Evolutionary conservation across 352 stramenopile species (phyloP).

Genomic region (Aphanomyces astaci): DNA sequence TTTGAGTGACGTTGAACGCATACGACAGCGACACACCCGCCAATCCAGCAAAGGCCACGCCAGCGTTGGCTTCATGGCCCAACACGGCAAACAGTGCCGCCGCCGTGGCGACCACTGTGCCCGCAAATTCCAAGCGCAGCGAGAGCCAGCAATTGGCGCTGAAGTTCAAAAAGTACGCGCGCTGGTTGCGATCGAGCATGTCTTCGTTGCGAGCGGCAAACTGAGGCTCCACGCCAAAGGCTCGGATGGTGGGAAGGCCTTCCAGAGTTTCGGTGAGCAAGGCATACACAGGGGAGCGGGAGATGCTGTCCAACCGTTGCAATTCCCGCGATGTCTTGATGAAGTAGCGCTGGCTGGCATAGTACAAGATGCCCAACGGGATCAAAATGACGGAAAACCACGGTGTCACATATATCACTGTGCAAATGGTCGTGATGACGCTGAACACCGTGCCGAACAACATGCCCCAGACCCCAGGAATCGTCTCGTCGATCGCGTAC

Average conservation of each 20-base stretch:
- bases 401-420: constrained; percentile 29
- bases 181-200: constrained; percentile 23
- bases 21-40: constrained; percentile 81
- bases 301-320: constrained; percentile 81
- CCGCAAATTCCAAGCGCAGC: constrained; percentile 79
- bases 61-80: constrained; percentile 5
- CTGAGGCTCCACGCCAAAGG: constrained; percentile 25
- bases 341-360: constrained; percentile 70
- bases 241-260: constrained; percentile 87
- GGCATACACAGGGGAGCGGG: constrained; percentile 76
- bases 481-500: constrained; percentile 83
- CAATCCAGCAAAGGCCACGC: constrained; percentile 39
- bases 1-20: constrained; percentile 66
- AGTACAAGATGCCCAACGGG: constrained; percentile 57
- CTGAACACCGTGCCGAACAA: constrained; percentile 38
- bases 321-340: constrained; percentile 61
- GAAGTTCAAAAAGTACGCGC: constrained; percentile 78
- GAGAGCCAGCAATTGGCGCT: constrained; percentile 85
- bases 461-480: constrained; percentile 37
- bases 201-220: constrained; percentile 22
- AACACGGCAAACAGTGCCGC: constrained; percentile 65
- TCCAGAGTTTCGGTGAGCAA: constrained; percentile 81
- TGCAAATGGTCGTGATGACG: constrained; percentile 53
- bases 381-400: constrained; percentile 25
- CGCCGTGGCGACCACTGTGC: constrained; percentile 63